These are phyloP conservation scores for Lizonia empirigonia DNA, from an alignment of 2,329 filamentous ascomycete species.

Conservation along the genomic window DNA sequence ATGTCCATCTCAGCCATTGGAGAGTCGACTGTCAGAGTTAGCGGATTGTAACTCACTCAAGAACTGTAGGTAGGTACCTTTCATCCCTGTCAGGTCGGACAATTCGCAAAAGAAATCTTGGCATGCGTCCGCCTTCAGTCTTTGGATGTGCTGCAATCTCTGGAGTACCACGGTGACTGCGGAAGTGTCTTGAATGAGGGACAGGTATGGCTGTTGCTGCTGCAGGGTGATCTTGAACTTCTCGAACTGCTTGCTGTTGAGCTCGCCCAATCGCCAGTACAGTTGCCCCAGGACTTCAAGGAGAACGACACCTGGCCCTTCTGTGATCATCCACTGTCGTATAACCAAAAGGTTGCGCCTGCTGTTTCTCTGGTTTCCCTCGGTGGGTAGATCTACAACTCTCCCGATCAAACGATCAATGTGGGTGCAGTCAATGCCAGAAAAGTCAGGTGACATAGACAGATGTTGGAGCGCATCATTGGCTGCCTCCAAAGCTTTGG, in stretches of 20 bases:
- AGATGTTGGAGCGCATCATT: constrained; percentile 45
- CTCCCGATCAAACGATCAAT: constrained; percentile 42
- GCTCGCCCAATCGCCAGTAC: constrained; percentile 44
- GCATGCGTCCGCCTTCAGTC: constrained; percentile 41
- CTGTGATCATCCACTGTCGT: constrained; percentile 44
- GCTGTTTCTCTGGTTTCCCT: constrained; percentile 44
- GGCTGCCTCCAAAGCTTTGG: constrained; percentile 41
- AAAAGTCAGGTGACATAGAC: constrained; percentile 40
- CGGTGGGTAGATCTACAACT: constrained; percentile 44
- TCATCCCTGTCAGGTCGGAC: constrained; percentile 39
- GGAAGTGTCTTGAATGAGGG: constrained; percentile 33
- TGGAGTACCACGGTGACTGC: constrained; percentile 39
- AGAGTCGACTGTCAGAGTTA: constrained; percentile 34
- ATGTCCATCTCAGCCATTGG: constrained; percentile 33
- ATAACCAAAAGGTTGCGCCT: constrained; percentile 43
- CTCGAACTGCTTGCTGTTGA: constrained; percentile 46
- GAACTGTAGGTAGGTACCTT: constrained; percentile 24
- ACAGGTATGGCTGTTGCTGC: constrained; percentile 34
- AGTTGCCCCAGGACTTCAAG: constrained; percentile 44
- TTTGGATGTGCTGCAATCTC: constrained; percentile 42
- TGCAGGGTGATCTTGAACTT: constrained; percentile 41
- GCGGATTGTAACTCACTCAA: not conserved
- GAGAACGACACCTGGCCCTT: constrained; percentile 41
- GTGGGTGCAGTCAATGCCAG: constrained; percentile 41
- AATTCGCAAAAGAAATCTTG: constrained; percentile 43